These are phyloP conservation scores for Phycomyces nitens DNA, from an alignment of 192 early-diverging fungal genomes.

Conservation along the genomic window DNA sequence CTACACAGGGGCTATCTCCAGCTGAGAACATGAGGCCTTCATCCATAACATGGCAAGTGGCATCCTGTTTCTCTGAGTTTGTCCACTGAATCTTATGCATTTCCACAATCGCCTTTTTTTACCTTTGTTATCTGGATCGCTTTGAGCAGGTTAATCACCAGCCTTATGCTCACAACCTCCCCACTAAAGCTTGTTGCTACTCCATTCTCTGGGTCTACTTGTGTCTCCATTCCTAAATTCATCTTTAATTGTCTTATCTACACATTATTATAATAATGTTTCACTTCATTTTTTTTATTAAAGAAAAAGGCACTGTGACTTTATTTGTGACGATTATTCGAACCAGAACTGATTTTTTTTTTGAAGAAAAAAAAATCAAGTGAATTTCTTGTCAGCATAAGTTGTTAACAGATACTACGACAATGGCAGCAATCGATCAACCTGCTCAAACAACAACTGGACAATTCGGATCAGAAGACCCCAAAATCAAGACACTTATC, in stretches of 20 bases:
- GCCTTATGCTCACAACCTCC: not conserved
- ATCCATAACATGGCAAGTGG: not conserved
- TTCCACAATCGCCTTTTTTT: not conserved
- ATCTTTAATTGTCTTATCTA: too few relatives aligned
- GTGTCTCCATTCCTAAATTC: too few relatives aligned
- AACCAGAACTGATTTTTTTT: not conserved
- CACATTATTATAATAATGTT: too few relatives aligned
- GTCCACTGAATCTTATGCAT: not conserved
- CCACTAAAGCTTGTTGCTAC: not conserved
- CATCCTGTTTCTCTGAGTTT: not conserved
- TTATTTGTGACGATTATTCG: too few relatives aligned
- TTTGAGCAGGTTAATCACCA: not conserved
- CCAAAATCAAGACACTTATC: conserved; percentile 42
- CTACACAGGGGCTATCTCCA: not conserved
- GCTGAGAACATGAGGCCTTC: conserved; percentile 1
- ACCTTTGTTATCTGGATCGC: not conserved
- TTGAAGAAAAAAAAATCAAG: not conserved
- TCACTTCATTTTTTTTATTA: too few relatives aligned
- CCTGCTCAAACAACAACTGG: too few relatives aligned
- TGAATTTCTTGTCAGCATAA: too few relatives aligned
- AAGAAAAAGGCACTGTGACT: too few relatives aligned
- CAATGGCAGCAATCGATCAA: too few relatives aligned
- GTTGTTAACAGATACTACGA: too few relatives aligned
- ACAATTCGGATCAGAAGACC: not conserved
- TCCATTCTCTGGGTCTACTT: too few relatives aligned